These are phyloP conservation scores for Batkoa obscura DNA, from an alignment of 371 early-diverging fungal species.

Conservation along the genomic window DNA sequence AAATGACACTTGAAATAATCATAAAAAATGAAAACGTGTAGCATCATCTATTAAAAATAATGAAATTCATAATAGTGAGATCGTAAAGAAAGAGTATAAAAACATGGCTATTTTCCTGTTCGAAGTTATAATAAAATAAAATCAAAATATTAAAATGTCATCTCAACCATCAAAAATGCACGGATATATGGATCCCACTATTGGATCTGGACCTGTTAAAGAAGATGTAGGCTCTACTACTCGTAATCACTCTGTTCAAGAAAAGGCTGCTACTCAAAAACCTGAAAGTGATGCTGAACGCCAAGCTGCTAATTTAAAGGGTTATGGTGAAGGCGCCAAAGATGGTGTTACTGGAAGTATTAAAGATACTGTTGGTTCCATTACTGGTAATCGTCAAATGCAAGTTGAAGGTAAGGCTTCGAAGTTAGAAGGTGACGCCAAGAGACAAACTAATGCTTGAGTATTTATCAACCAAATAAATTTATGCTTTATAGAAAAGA, in stretches of 20 bases:
- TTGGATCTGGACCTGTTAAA: neutral
- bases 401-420: neutral
- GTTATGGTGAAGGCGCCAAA: neutral
- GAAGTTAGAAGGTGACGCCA: neutral
- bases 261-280: neutral
- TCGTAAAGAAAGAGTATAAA: no score
- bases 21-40: no score
- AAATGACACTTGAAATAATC: no score
- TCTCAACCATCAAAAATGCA: neutral
- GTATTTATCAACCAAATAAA: no score
- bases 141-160: neutral
- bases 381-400: neutral
- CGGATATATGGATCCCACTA: neutral
- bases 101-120: no score
- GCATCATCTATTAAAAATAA: no score
- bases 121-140: neutral
- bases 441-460: no score
- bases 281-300: neutral
- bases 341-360: neutral
- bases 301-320: neutral
- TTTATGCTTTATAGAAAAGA: no score
- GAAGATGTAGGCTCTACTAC: neutral
- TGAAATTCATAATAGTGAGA: no score
- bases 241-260: neutral
- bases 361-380: neutral